A percentile compares a stretch with the other conserved stretches of the same genome.
phyloP scores from a whole-genome alignment of 139 green algal genomes.

The Chlorella sp. region DNA sequence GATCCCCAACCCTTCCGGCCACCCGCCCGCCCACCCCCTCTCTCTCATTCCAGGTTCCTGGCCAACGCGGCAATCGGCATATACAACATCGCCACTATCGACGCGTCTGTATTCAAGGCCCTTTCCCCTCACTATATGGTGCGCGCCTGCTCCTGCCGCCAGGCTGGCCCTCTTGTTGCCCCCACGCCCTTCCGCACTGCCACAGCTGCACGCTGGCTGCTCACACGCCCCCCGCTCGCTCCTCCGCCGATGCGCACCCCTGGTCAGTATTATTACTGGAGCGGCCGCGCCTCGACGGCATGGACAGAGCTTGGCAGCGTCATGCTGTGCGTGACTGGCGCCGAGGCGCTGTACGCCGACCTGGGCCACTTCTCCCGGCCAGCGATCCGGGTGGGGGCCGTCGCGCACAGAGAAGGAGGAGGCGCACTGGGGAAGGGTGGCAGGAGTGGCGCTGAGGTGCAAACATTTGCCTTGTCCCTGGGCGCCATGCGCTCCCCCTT shows the following conservation, averaged over 20 bases:
- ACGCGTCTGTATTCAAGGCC: constrained; percentile 25
- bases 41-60: neutral
- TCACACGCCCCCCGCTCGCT: no score
- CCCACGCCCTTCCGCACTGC: neutral
- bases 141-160: neutral
- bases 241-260: no score
- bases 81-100: constrained; percentile 60
- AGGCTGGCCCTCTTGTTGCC: neutral
- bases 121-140: constrained; percentile 36
- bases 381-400: constrained; percentile 38
- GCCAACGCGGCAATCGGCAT: constrained; percentile 47
- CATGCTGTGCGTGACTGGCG: constrained; percentile 65
- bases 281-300: constrained; percentile 19
- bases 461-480: no score
- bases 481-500: no score
- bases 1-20: constrained; percentile 22
- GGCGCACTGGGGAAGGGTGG: no score
- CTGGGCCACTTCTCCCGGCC: constrained; percentile 61
- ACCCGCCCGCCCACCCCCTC: neutral
- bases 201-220: no score
- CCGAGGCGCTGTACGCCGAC: constrained; percentile 74
- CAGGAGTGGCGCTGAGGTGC: no score
- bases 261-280: no score
- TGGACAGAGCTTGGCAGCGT: constrained; percentile 57
- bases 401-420: no score